Evolutionary conservation across 306 rosid species (phyloP), one percentile per base, ranked within the genome.

Genomic region (Cajanus cajan): DNA sequence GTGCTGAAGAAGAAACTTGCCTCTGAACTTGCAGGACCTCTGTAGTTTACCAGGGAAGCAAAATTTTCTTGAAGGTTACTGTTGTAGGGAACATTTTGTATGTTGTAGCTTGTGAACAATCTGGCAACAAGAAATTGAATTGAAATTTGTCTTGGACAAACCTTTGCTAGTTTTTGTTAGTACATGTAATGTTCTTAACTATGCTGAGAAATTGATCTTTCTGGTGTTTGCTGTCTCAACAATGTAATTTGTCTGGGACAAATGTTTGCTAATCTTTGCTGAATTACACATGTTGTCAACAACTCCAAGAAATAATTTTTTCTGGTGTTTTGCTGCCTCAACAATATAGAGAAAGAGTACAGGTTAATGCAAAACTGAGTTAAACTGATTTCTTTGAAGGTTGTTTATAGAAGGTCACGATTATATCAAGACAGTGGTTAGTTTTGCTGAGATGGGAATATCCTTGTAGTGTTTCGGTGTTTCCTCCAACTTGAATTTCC

Each of bases 401-500:
- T 58, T 76, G 68, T 18, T 31, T 68, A 36, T 57, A 67, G 36
- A 55, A 67, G 63, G 5, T 39, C 16, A n/a, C 50, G 14, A 14
- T 52, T 41, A 54, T 45, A 55, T 54, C 54, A 34, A 57, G 31
- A 21, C 6, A 13, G 43, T 71, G 66, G 16, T 71, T 77, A 43
- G 37, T 61, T 47, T 70, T 22, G 50, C 9, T 31, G 68, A 47
- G 36, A 43, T 71, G 45, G 45, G 64, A 31, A 31, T 63, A 12
- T 69, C 78, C 51, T 21, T 6, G 61, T 43, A 28, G 18, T 51
- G 37, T 67, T 73, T 28, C 31, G 3, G 31, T 28, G 31, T 28
- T 28, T 28, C 31, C 31, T 71, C 74, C 78, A 69, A 61, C 82
- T 51, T 77, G 33, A 62, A 51, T 62, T 78, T 68, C 57, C 12